These are phyloP conservation scores for Pseudocercospora pini-densiflorae DNA, from an alignment of 2,329 filamentous ascomycete genomes.

Conservation along the genomic window DNA sequence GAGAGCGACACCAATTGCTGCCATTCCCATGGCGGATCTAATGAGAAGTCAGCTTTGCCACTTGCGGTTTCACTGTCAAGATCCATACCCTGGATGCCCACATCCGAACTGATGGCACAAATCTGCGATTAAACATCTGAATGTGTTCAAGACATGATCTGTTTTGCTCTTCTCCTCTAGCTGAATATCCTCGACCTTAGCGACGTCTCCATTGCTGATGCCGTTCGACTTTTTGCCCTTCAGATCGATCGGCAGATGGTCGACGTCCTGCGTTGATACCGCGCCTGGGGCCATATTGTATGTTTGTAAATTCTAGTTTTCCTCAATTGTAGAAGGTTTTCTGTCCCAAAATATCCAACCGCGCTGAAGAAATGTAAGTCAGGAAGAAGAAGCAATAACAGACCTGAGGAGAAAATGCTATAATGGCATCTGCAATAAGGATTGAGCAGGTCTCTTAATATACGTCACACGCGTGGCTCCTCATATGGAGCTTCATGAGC, in stretches of 20 bases:
- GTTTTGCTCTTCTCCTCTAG: constrained; percentile 38
- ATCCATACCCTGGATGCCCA: constrained; percentile 66
- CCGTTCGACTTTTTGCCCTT: constrained; percentile 30
- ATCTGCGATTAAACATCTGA: constrained; percentile 68
- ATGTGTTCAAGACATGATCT: constrained; percentile 62
- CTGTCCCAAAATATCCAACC: background rate
- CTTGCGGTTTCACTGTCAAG: background rate
- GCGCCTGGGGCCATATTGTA: constrained; percentile 34
- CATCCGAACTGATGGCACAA: constrained; percentile 72
- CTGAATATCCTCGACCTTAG: constrained; percentile 30
- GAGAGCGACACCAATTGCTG: constrained; percentile 63
- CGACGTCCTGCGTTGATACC: constrained; percentile 31
- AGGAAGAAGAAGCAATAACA: constrained; percentile 16
- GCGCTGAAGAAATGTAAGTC: constrained; percentile 1
- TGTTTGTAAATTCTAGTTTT: background rate
- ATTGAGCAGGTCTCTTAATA: constrained; percentile 15
- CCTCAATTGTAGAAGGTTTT: background rate
- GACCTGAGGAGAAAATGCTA: background rate
- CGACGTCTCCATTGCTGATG: constrained; percentile 10
- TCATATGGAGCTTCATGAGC: constrained; percentile 15
- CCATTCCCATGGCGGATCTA: constrained; percentile 64
- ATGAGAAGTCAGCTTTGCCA: constrained; percentile 12
- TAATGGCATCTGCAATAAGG: background rate
- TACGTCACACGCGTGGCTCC: constrained; percentile 23
- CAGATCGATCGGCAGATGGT: constrained; percentile 34